Base-by-base conservation (phyloP, 768 basidiomycete genomes). In the Calocybe gangraenosa region DNA sequence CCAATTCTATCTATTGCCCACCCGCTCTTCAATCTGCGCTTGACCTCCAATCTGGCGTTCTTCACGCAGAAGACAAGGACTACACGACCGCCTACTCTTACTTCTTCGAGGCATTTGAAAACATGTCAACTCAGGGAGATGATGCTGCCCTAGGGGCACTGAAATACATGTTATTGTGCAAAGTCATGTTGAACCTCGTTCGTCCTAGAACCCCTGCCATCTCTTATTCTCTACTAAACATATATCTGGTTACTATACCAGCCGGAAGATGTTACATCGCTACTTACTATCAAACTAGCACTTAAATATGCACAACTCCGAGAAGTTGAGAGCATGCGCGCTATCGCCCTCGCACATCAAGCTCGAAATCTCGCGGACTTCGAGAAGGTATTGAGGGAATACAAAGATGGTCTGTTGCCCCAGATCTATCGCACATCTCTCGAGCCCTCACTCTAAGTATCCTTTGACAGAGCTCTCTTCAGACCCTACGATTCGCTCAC, bases 101-200 rank as follows among this genome's bases (percentile, higher is more conserved):
- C 69, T 98, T 97, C 68, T 92, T 90, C 55, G 95, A 98, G 66
- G 84, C 92, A 2, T 97, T 98, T 52, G 96, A 99, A 66, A 92
- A 84, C 41, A 71, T 92, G 53, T 80, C 81, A 33, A 63, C 81
- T 1, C 86, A 92, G 46, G 92, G 86, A 15, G 84, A 91, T 52
- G 77, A 81, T 33, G 92, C 92, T 0, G 42, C 42, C 5, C 71
- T 96, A 15, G 80, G 77, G 1, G 92, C 92, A 3, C 71, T 99
- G 53, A 98, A 99, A 66, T 98, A 99, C 65, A 96, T 98, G 95
- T 74, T 97, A 13, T 65, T 97, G 36, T 99, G 96, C 66, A 98
- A 99, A 63, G 85, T 99, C 61, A 99, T 99, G 95, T 73, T 98
- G 51, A 92, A 92, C 58, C 64, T 95, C 60, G 94, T 95, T 48